These are phyloP conservation scores for Casuarina equisetifolia DNA, from an alignment of 306 rosid species.

Conservation along the genomic window DNA sequence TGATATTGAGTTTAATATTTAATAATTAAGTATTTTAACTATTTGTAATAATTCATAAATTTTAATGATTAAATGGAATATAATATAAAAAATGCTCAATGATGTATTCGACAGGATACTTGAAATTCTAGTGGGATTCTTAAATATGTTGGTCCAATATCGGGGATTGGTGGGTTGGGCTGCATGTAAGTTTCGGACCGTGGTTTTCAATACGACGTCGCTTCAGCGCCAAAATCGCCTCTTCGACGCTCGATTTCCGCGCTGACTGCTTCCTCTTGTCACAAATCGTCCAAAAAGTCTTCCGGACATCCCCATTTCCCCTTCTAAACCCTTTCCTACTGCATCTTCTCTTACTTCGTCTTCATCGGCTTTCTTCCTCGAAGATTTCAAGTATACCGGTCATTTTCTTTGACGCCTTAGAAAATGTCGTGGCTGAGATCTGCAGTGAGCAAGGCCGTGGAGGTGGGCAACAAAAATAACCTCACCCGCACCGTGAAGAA, in stretches of 20 bases:
- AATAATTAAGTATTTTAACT: too few species aligned
- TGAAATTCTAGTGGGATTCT: too few species aligned
- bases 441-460: conserved; percentile 93
- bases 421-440: conserved; percentile 91
- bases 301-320: conserved; percentile 12
- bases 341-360: not conserved
- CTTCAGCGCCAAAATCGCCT: not conserved
- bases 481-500: conserved; percentile 93
- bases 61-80: too few species aligned
- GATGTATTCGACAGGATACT: too few species aligned
- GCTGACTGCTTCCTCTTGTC: conserved; percentile 6
- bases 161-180: not conserved
- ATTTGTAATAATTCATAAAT: too few species aligned
- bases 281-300: conserved; percentile 8
- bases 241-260: conserved; percentile 1
- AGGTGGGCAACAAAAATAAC: conserved; percentile 86
- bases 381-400: not conserved
- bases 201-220: not conserved
- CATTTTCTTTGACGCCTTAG: not conserved
- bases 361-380: not conserved
- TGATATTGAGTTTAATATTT: too few species aligned
- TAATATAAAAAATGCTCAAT: too few species aligned
- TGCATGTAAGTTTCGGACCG: too few species aligned
- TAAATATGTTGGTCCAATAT: too few species aligned
- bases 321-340: conserved; percentile 4